Evolutionary conservation across 2,329 filamentous ascomycete genomes (phyloP).

Genomic region (Cryphonectria japonica): DNA sequence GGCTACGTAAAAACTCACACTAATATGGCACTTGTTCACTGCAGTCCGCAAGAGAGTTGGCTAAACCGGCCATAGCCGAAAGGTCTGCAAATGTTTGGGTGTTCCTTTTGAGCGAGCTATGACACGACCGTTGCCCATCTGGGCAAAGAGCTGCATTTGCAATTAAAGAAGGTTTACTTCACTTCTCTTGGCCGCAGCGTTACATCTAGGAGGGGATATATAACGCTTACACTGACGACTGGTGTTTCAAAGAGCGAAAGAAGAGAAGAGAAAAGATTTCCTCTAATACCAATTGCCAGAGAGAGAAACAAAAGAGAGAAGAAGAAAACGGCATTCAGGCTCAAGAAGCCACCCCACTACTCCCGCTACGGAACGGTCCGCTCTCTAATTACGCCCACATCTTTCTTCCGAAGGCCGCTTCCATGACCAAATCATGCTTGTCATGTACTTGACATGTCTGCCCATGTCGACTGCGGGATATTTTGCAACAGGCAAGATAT

Average conservation of each 20-base stretch:
- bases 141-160: not conserved
- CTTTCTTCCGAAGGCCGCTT: not conserved
- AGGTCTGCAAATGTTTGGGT: not conserved
- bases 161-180: not conserved
- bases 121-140: not conserved
- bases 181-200: not conserved
- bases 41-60: not conserved
- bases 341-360: not conserved
- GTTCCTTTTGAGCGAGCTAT: not conserved
- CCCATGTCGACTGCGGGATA: not conserved
- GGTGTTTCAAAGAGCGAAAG: not conserved
- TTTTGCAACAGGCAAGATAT: not conserved
- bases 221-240: not conserved
- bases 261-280: not conserved
- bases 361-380: conserved; percentile 2
- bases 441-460: not conserved
- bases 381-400: not conserved
- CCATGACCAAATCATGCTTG: not conserved
- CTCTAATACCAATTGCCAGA: not conserved
- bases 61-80: not conserved
- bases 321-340: not conserved
- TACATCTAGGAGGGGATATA: not conserved
- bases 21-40: not conserved
- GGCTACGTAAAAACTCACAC: not conserved
- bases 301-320: not conserved